These are phyloP conservation scores for Scedosporium aurantiacum DNA, from an alignment of 2,329 filamentous ascomycete genomes.

Conservation along the genomic window DNA sequence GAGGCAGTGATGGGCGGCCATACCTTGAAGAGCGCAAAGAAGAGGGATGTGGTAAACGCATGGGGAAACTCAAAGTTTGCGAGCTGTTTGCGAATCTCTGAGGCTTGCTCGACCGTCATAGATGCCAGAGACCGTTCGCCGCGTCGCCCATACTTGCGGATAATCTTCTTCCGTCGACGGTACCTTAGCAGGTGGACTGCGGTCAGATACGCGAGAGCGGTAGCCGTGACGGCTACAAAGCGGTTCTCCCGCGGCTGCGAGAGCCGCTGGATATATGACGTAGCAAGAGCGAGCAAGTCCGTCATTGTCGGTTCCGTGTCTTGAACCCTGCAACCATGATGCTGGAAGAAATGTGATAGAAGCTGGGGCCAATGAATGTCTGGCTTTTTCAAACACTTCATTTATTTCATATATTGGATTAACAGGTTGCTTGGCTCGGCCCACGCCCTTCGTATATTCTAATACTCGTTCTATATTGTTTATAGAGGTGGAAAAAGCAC, in stretches of 20 bases:
- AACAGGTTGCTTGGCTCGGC: too few species aligned
- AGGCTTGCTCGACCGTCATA: slow-evolving; percentile 4
- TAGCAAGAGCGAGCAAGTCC: too few species aligned
- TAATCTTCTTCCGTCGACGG: neutral
- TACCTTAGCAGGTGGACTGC: neutral
- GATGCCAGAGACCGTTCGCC: neutral
- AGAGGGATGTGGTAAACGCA: slow-evolving; percentile 35
- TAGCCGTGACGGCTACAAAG: neutral
- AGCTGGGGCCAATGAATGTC: too few species aligned
- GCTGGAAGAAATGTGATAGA: too few species aligned
- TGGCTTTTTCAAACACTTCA: too few species aligned
- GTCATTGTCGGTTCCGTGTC: too few species aligned
- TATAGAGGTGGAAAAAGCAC: too few species aligned
- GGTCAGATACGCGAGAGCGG: neutral
- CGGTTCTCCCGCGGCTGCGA: neutral
- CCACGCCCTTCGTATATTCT: too few species aligned
- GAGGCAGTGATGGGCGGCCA: slow-evolving; percentile 4
- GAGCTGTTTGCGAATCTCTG: neutral
- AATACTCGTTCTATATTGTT: too few species aligned
- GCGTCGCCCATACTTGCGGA: neutral
- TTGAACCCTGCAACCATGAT: too few species aligned
- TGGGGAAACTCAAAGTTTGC: slow-evolving; percentile 43
- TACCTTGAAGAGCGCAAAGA: slow-evolving; percentile 49
- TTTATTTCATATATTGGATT: too few species aligned
- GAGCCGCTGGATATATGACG: neutral